Base-by-base conservation (phyloP, 176 grass and related monocot species). In the Hyparrhenia diplandra region DNA sequence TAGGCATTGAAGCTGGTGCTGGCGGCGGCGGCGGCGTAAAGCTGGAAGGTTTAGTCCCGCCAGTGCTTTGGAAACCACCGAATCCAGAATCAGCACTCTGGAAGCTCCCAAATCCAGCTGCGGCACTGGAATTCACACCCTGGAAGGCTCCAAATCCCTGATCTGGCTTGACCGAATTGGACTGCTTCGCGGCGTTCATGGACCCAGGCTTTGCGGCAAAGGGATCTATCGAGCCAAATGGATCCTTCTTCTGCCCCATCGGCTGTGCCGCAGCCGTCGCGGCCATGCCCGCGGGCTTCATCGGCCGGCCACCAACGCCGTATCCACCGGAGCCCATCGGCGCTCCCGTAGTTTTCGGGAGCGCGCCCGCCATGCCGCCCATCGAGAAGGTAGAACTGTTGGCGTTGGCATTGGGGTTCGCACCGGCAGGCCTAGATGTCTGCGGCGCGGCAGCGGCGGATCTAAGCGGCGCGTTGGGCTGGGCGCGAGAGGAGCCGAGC, bases 201-300 rank as follows among this genome's bases (percentile, higher is more conserved):
- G 80, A 66, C 42, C 72, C 73, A 24, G 82, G 84, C 67, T 87
- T 93, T 1, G 90, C 74, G 25, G 87, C 89, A 32, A 99, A 90
- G 37, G 89, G 92, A 43, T 91, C 75, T 73, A 95, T 93, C 27
- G 87, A 95, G 11, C 85, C 96, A 71, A 99, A 96, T 2, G 93
- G 96, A 83, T 93, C 96, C 86, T 82, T 89, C 73, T 88, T 91
- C 81, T 89, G 77, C 78, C 64, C 73, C 67, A 85, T 92, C 18
- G 78, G 66, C 52, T 91, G 85, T 6, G 63, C 13, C 8, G 83
- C 80, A 20, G 86, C 76, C 4, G 76, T 55, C 5, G 89, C 79
- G 14, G 77, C 78, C 67, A 86, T 89, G 30, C 74, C 83, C 20
- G 45, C 86, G 13, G 90, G 88, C 68, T 90, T 98, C 83, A 93